Base-by-base conservation (phyloP, 305 asterid genomes). In the Fraxinus platypoda region DNA sequence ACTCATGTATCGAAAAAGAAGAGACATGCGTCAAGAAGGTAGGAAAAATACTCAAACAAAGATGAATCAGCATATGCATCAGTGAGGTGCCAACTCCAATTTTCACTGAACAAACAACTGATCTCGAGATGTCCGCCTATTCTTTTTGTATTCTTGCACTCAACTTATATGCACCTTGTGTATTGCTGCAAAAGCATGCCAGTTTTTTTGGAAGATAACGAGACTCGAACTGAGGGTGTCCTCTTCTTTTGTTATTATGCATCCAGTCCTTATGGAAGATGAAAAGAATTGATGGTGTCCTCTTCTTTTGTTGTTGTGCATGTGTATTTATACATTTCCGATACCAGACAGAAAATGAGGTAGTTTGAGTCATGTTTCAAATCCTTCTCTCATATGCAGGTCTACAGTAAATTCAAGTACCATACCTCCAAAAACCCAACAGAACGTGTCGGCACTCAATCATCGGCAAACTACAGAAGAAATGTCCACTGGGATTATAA, bases 381-480 rank as follows among this genome's bases (percentile, higher is more conserved):
- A 26, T 68, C 1, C 74, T n/a, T 75, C 59, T 80, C 49, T 74
- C 37, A n/a, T 76, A 23, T 59, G 88, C 94, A 94, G 98, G 85
- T 91, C 97, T 80, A 81, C 94, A 3, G 83, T 94, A 83, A 94
- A 90, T 79, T 88, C 95, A 17, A 91, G 91, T 74, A 80, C 87
- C 31, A 78, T 87, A 77, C 92, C 92, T 62, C 88, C 91, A 31
- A 89, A 84, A 85, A 28, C 89, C 77, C 90, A 88, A 73, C 79
- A 82, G 52, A 86, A 81, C 78, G 66, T 78, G 78, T 62, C 92
- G 31, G 82, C 88, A 62, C 88, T 81, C 83, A 95, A 89, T 80
- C 89, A 81, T 82, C 89, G 83, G 25, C 90, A 85, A 79, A 78
- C 79, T 79, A 74, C 83, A 33, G 88, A 84, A 84, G 92, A 90